phyloP scores from a whole-genome alignment of 495 filamentous ascomycete species.

The Daldinia concentrica region DNA sequence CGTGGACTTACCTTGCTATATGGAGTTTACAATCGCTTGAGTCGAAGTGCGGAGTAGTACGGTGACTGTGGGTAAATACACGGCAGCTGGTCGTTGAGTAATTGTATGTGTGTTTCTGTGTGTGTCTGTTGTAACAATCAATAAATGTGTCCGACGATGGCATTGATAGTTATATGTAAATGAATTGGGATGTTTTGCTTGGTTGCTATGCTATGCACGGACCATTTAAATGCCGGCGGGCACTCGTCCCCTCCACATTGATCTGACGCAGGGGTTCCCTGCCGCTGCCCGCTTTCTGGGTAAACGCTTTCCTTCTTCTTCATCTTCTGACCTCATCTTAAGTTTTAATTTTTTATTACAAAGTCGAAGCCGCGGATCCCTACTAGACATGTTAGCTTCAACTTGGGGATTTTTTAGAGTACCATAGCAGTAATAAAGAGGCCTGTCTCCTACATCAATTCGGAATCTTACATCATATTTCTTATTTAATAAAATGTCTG shows the following conservation, averaged over 20 bases:
- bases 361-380: background rate
- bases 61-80: background rate
- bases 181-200: constrained; percentile 35
- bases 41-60: background rate
- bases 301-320: background rate
- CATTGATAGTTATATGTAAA: constrained; percentile 11
- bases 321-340: background rate
- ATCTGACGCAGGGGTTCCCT: constrained; percentile 32
- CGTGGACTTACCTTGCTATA: background rate
- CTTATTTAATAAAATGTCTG: background rate
- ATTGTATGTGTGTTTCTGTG: background rate
- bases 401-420: background rate
- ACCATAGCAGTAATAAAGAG: background rate
- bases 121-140: constrained; percentile 5
- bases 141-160: constrained; percentile 5
- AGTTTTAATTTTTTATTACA: background rate
- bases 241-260: constrained; percentile 10
- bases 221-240: constrained; percentile 12
- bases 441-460: background rate
- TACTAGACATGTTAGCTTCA: background rate
- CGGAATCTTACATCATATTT: background rate
- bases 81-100: background rate
- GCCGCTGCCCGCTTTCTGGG: background rate
- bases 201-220: constrained; percentile 42
- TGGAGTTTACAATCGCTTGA: background rate